phyloP scores from a whole-genome alignment of 2,329 filamentous ascomycete genomes.

The Byssochlamys sp. region DNA sequence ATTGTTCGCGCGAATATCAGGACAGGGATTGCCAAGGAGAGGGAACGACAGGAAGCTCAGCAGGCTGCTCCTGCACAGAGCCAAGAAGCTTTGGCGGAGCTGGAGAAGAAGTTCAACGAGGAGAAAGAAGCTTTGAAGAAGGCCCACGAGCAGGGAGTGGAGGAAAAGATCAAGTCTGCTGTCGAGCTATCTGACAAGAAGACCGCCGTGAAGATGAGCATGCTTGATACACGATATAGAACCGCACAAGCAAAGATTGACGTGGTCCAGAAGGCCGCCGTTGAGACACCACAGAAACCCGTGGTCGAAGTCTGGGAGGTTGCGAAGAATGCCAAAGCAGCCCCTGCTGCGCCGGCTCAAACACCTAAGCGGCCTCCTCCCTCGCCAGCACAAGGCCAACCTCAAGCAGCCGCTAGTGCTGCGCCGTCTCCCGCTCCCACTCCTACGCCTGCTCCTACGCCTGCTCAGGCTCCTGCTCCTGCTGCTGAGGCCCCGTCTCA shows the following conservation, averaged over 20 bases:
- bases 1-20: constrained; percentile 53
- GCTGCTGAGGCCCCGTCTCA: constrained; percentile 2
- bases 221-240: constrained; percentile 62
- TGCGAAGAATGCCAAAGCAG: constrained; percentile 57
- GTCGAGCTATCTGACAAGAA: constrained; percentile 67
- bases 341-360: constrained; percentile 24
- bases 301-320: constrained; percentile 80
- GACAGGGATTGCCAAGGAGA: constrained; percentile 32
- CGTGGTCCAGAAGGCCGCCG: constrained; percentile 69
- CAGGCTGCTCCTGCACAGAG: constrained; percentile 15
- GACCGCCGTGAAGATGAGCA: constrained; percentile 63
- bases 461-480: constrained; percentile 8
- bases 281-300: constrained; percentile 73
- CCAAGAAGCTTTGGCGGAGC: constrained; percentile 26
- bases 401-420: constrained; percentile 9
- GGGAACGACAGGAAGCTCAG: constrained; percentile 29
- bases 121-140: constrained; percentile 35
- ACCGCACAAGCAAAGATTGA: constrained; percentile 61
- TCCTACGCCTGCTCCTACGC: constrained; percentile 7
- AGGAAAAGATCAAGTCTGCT: constrained; percentile 50
- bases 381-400: constrained; percentile 4
- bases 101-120: constrained; percentile 30
- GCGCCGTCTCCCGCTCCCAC: constrained; percentile 9
- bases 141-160: constrained; percentile 46
- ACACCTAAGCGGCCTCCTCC: constrained; percentile 9